Conservation (phyloP, 2,329 filamentous ascomycete genomes). For the Zymoseptoria pseudotritici region DNA sequence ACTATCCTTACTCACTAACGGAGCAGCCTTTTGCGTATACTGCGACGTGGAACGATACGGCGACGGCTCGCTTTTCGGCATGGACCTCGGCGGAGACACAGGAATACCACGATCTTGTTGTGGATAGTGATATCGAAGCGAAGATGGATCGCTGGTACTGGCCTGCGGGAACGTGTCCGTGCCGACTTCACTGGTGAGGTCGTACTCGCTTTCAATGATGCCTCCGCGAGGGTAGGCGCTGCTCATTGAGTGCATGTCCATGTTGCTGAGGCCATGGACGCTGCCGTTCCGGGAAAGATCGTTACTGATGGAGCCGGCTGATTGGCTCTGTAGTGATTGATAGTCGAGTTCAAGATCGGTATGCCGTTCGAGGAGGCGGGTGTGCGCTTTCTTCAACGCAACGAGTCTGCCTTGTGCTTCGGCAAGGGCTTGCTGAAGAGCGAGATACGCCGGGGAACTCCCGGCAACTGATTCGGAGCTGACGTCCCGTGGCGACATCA, state of each 20-base stretch:
- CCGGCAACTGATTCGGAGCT: background rate
- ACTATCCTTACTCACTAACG: background rate
- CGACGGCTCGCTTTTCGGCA: slow-evolving; percentile 14
- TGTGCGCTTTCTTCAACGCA: slow-evolving; percentile 47
- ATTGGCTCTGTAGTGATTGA: slow-evolving; percentile 15
- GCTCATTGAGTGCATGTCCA: slow-evolving; percentile 11
- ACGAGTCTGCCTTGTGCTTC: slow-evolving; percentile 41
- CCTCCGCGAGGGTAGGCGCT: slow-evolving; percentile 12
- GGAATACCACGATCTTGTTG: slow-evolving; percentile 8
- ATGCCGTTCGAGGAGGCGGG: slow-evolving; percentile 43
- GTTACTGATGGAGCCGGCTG: slow-evolving; percentile 18
- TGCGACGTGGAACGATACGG: background rate
- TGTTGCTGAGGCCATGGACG: background rate
- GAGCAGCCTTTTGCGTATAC: background rate
- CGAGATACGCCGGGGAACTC: slow-evolving; percentile 2
- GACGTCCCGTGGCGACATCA: background rate
- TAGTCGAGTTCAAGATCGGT: slow-evolving; percentile 38
- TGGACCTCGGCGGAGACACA: slow-evolving; percentile 9
- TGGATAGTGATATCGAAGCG: slow-evolving; percentile 4
- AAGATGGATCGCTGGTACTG: slow-evolving; percentile 20
- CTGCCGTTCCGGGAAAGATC: slow-evolving; percentile 1
- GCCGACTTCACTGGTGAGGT: slow-evolving; percentile 16
- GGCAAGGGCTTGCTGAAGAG: slow-evolving; percentile 32
- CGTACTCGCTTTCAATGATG: slow-evolving; percentile 18
- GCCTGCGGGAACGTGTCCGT: slow-evolving; percentile 9